Evolutionary conservation across 495 filamentous ascomycete species (phyloP), one percentile per base, ranked within the genome.

Genomic region (Umbilicaria muhlenbergii): DNA sequence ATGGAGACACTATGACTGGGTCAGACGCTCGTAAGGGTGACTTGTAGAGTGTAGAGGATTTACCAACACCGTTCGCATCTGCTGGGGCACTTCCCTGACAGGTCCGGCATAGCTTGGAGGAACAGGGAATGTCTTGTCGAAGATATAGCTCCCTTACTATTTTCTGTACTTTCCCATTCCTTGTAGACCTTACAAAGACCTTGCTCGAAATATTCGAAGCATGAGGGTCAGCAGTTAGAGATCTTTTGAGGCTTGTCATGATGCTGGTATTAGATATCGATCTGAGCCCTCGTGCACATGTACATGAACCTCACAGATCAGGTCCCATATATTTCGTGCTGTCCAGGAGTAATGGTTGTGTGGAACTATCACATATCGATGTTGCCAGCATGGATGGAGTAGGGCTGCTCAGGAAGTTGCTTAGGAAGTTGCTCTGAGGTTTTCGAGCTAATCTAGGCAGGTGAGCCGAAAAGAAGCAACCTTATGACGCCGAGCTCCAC

Each of bases 91-190:
- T 70, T 15, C 66, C 55, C 32, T 80, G 67, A 54, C 91, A 99
- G 55, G 58, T 58, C 36, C 71, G 66, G 66, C 91, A 99, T 39
- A 96, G 71, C 59, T 74, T 80, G 3, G 88, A 96, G 13, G 92
- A 99, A 65, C 91, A 99, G 31, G 91, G 91, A 51, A 96, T 96
- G 59, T 99, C 92, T 66, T 86, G 79, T 53, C 91, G 76, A 28
- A 99, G 71, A 64, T 99, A 96, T 42, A 96, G 66, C 68, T 99
- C 91, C 38, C 86, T 77, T 46, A 96, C 92, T 59, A 99, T 88
- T 67, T 99, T 98, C 64, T 94, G 86, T 46, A 96, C 91, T 66
- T 94, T 96, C 55, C 91, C 91, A 61, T 75, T 84, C 60, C 81
- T 89, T 14, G 86, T 88, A 21, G 91, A 94, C 45, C 91, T 70